phyloP scores from a whole-genome alignment of 2,329 filamentous ascomycete genomes.

The Penicillium oxalicum region DNA sequence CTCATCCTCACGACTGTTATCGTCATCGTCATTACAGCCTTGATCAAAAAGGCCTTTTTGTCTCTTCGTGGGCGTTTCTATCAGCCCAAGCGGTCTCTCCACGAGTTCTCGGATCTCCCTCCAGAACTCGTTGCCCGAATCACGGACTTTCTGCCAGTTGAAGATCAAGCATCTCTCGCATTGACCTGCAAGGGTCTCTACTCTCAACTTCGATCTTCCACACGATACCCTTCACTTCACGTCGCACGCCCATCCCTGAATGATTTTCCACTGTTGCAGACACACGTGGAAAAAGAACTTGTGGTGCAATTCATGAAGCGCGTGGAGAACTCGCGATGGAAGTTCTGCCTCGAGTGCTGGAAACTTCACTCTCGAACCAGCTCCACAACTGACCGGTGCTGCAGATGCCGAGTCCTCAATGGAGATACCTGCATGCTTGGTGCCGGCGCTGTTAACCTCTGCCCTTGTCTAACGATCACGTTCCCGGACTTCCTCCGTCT shows the following conservation, averaged over 20 bases:
- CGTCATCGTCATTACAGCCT: no score
- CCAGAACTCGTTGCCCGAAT: not conserved
- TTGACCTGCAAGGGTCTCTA: not conserved
- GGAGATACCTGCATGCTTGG: not conserved
- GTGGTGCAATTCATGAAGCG: not conserved
- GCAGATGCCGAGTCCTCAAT: not conserved
- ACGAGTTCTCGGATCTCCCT: not conserved
- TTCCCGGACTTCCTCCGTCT: not conserved
- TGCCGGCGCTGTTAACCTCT: not conserved
- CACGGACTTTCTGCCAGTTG: not conserved
- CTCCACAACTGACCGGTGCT: not conserved
- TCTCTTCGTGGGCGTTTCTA: no score
- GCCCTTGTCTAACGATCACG: not conserved
- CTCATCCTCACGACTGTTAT: no score
- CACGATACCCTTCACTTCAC: not conserved
- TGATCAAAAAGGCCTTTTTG: no score
- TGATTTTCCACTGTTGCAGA: not conserved
- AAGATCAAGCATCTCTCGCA: not conserved
- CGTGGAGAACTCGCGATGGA: not conserved
- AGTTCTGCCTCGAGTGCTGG: not conserved
- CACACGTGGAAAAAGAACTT: not conserved
- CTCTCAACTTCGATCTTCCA: not conserved
- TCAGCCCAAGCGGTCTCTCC: no score
- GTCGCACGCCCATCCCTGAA: not conserved
- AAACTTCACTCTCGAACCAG: not conserved